Conservation (phyloP, 768 basidiomycete species). For the Tulasnella sp. region DNA sequence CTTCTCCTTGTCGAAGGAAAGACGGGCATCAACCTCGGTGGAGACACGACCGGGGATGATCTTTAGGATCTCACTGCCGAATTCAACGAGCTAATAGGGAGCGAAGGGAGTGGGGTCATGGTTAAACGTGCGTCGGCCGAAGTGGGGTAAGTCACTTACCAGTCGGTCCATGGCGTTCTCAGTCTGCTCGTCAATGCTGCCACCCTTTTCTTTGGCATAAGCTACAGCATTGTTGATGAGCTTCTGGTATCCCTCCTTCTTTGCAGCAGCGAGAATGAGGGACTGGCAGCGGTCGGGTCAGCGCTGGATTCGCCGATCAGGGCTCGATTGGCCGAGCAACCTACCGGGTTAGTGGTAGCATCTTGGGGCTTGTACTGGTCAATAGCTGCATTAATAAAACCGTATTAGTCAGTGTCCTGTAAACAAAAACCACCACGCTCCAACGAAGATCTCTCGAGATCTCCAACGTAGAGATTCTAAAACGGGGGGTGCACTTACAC, state of each 20-base stretch:
- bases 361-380: conserved; percentile 98
- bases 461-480: neutral
- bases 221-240: conserved; percentile 73
- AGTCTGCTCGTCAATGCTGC: conserved; percentile 67
- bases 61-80: conserved; percentile 89
- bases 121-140: conserved; percentile 26
- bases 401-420: neutral
- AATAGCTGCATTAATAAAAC: conserved; percentile 58
- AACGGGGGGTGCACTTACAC: conserved; percentile 43
- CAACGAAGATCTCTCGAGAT: neutral
- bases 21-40: conserved; percentile 96
- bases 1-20: conserved; percentile 91
- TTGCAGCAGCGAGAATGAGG: conserved; percentile 81
- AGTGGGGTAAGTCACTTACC: conserved; percentile 46
- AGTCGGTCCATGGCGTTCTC: conserved; percentile 84
- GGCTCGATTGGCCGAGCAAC: conserved; percentile 15
- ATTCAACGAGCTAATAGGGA: conserved; percentile 77
- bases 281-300: conserved; percentile 28
- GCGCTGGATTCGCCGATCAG: conserved; percentile 10
- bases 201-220: conserved; percentile 77
- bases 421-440: conserved; percentile 2
- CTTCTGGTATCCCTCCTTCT: conserved; percentile 78
- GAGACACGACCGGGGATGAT: conserved; percentile 99
- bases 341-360: conserved; percentile 95
- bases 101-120: neutral